Percentiles rank a stretch among this genome's conserved stretches.
phyloP scores from a whole-genome alignment of 345 rosid genomes.

The Lagerstroemia speciosa region DNA sequence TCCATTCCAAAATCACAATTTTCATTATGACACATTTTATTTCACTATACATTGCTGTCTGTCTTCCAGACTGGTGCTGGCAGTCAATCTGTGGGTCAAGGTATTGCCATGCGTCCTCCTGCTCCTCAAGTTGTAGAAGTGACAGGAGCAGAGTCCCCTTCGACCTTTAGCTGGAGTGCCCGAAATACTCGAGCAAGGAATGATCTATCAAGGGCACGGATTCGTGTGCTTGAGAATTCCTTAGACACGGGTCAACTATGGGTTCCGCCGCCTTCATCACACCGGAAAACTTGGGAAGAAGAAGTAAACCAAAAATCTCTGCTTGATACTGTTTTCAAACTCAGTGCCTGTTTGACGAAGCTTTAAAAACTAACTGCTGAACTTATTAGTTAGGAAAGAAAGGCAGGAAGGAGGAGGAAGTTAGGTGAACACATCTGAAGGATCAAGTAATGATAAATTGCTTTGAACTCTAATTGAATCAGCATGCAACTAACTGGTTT shows the following conservation, averaged over 20 bases:
- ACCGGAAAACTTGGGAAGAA: constrained; percentile 98
- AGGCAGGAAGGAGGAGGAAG: not conserved
- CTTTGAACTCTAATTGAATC: not conserved
- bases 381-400: not conserved
- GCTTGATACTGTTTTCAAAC: not conserved
- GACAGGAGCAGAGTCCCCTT: constrained; percentile 86
- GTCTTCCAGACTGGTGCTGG: constrained; percentile 45
- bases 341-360: not conserved
- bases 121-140: constrained; percentile 67
- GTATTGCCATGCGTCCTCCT: constrained; percentile 39
- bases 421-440: not conserved
- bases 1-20: not conserved
- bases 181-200: constrained; percentile 69
- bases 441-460: not conserved
- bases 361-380: not conserved
- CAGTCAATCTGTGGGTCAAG: constrained; percentile 28
- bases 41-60: constrained; percentile 8
- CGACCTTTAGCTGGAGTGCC: constrained; percentile 60
- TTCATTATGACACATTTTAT: not conserved
- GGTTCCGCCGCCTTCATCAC: constrained; percentile 86
- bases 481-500: not conserved
- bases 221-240: constrained; percentile 88
- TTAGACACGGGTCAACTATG: constrained; percentile 75
- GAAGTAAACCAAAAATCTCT: constrained; percentile 43
- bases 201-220: constrained; percentile 89